Conservation (phyloP, 1,139 yeast species). For the Taphrina flavorubra region DNA sequence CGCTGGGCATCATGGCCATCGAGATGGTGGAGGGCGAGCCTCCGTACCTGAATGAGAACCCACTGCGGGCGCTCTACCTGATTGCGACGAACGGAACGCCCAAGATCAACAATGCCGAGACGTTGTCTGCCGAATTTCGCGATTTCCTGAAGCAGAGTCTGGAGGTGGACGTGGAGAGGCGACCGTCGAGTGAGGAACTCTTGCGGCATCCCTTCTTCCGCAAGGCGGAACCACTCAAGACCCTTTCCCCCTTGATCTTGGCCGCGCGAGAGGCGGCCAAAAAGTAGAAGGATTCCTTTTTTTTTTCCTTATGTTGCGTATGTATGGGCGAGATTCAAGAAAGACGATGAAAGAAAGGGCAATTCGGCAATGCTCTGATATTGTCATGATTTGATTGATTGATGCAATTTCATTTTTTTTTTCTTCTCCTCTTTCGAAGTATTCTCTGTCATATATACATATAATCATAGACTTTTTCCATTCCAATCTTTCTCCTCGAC, state of each 20-base stretch:
- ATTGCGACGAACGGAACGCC: conserved; percentile 98
- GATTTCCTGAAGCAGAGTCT: conserved; percentile 78
- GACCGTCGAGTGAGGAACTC: conserved; percentile 81
- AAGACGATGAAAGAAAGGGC: not conserved
- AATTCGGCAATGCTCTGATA: no score
- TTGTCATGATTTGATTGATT: no score
- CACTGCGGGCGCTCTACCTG: conserved; percentile 82
- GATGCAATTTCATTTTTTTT: not conserved
- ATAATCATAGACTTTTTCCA: no score
- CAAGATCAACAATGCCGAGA: conserved; percentile 83
- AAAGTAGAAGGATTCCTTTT: not conserved
- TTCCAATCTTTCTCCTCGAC: no score
- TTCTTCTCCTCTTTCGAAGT: not conserved
- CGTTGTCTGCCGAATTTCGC: conserved; percentile 68
- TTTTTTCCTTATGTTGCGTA: no score
- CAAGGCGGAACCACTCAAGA: conserved; percentile 71
- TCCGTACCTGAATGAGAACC: conserved; percentile 93
- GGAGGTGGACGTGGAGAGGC: conserved; percentile 80
- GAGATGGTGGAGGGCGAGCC: conserved; percentile 99
- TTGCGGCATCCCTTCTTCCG: conserved; percentile 72
- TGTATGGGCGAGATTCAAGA: no score
- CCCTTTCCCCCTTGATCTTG: conserved; percentile 67
- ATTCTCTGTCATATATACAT: no score
- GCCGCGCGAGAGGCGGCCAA: conserved; percentile 37
- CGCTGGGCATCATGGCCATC: conserved; percentile 94